Conservation (phyloP, 306 rosid genomes). For the Aeschynomene evenia region DNA sequence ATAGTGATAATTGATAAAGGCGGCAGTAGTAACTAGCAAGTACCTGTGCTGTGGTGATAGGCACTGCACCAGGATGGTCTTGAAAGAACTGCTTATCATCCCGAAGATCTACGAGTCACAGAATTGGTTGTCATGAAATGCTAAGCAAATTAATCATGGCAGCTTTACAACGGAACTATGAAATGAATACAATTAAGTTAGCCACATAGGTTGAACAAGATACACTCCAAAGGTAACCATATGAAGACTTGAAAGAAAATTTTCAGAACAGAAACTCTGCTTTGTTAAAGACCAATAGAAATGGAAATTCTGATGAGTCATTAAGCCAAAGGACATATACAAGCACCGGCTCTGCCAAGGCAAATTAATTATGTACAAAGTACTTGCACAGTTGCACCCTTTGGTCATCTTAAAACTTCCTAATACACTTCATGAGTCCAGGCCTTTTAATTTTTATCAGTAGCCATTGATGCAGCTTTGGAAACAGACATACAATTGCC, state of each 20-base stretch:
- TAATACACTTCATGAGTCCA: constrained; percentile 1
- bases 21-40: constrained; percentile 19
- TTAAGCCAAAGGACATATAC: constrained; percentile 2
- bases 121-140: constrained; percentile 35
- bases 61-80: constrained; percentile 87
- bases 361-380: neutral
- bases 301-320: neutral
- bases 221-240: constrained; percentile 16
- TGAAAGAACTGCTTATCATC: constrained; percentile 81
- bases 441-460: constrained; percentile 14
- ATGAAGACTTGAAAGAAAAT: neutral
- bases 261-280: constrained; percentile 4
- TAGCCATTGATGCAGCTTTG: neutral
- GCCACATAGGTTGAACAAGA: neutral
- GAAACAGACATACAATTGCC: constrained; percentile 7
- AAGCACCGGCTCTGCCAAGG: constrained; percentile 2
- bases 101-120: constrained; percentile 72
- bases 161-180: neutral
- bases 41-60: constrained; percentile 92
- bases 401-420: constrained; percentile 17
- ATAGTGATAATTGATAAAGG: neutral
- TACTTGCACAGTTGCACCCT: constrained; percentile 20
- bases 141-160: constrained; percentile 9
- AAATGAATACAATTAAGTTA: constrained; percentile 13
- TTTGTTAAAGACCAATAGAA: neutral